Conservation (phyloP, 495 filamentous ascomycete species). For the Podospora appendiculata region DNA sequence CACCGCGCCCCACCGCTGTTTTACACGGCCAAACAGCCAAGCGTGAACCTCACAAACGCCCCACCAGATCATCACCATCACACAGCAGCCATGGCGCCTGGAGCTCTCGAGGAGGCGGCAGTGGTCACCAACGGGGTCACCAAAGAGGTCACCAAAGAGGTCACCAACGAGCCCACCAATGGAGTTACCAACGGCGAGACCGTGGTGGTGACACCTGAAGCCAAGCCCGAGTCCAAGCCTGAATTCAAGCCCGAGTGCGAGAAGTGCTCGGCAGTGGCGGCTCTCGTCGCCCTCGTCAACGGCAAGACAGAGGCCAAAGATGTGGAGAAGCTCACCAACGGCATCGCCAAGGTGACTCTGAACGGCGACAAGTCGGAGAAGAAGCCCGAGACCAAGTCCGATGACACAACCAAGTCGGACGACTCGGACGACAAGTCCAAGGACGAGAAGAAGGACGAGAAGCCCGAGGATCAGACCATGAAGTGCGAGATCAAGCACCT, state of each 20-base stretch:
- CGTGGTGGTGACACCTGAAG: background rate
- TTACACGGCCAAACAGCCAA: too few species aligned
- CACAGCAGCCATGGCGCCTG: background rate
- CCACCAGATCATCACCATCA: too few species aligned
- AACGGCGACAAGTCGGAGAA: background rate
- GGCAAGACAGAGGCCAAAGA: background rate
- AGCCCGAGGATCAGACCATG: conserved; percentile 19
- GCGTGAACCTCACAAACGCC: too few species aligned
- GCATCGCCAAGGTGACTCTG: background rate
- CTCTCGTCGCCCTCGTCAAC: background rate
- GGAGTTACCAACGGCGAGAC: background rate
- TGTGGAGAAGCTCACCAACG: background rate
- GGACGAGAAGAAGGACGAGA: background rate
- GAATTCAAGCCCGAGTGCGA: background rate
- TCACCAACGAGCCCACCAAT: background rate
- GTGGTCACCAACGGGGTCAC: background rate
- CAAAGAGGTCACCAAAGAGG: background rate
- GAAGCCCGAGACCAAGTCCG: background rate
- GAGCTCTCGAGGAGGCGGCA: background rate
- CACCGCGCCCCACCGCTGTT: too few species aligned
- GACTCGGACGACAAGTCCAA: background rate
- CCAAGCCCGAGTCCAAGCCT: background rate
- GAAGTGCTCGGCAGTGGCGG: background rate
- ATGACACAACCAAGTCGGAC: background rate
- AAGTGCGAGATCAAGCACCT: conserved; percentile 34